phyloP scores from a whole-genome alignment of 164 flowering plant genomes.

The Tinospora cordifolia region DNA sequence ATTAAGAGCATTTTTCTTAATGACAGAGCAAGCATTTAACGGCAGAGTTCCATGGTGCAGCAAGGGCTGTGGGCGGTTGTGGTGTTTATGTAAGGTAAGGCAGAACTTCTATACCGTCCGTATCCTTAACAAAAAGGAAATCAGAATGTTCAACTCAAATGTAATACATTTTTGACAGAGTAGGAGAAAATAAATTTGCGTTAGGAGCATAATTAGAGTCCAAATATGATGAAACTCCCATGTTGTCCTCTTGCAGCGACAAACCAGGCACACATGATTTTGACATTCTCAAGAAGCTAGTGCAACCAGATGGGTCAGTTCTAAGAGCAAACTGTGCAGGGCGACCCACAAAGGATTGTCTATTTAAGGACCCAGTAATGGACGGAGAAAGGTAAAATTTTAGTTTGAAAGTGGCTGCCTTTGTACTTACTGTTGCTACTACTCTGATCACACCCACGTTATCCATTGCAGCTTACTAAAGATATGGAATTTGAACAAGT shows the following conservation, averaged over 20 bases:
- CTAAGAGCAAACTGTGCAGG: conserved; percentile 58
- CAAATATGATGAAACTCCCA: too few species aligned
- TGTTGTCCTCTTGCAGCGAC: conserved; percentile 38
- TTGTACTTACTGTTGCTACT: neutral
- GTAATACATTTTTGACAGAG: too few species aligned
- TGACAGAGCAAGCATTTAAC: conserved; percentile 49
- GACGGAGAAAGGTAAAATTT: conserved; percentile 53
- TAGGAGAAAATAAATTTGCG: too few species aligned
- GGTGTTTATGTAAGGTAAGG: conserved; percentile 71
- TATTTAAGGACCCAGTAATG: conserved; percentile 59
- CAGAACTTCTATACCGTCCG: too few species aligned
- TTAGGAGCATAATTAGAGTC: too few species aligned
- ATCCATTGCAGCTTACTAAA: conserved; percentile 50
- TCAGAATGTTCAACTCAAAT: too few species aligned
- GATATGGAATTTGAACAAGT: conserved; percentile 80
- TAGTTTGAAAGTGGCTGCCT: neutral
- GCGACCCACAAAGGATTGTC: conserved; percentile 61
- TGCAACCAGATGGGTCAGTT: conserved; percentile 62
- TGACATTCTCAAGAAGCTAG: conserved; percentile 48
- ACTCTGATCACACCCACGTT: neutral
- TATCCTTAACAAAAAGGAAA: too few species aligned
- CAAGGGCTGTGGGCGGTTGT: conserved; percentile 65
- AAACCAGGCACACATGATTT: conserved; percentile 59
- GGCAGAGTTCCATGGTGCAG: conserved; percentile 60
- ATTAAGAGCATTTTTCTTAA: conserved; percentile 2